phyloP scores from a whole-genome alignment of 2,329 filamentous ascomycete genomes.

The Emergomyces orientalis region DNA sequence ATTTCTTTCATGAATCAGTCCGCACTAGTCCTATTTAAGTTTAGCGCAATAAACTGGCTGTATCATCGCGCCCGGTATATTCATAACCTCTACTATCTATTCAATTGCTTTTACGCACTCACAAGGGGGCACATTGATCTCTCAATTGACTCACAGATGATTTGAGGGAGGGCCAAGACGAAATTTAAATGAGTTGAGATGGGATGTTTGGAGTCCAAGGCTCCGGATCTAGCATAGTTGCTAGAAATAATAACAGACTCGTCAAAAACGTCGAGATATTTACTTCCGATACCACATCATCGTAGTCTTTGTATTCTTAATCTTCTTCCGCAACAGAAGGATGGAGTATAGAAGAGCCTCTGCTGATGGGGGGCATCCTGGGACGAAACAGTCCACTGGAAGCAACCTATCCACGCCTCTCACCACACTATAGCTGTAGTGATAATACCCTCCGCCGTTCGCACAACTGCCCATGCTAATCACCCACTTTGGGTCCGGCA shows the following conservation, averaged over 20 bases:
- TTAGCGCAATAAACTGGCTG: too few relatives aligned
- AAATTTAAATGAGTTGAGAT: not conserved
- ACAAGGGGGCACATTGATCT: too few relatives aligned
- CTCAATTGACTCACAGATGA: too few relatives aligned
- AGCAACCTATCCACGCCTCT: conserved; percentile 68
- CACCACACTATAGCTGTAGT: conserved; percentile 72
- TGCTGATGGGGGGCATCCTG: conserved; percentile 54
- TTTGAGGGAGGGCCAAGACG: not conserved
- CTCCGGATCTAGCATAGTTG: not conserved
- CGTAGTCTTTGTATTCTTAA: conserved; percentile 45
- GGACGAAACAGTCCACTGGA: conserved; percentile 71
- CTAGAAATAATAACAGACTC: not conserved
- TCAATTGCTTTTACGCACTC: not conserved
- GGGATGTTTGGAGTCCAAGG: not conserved
- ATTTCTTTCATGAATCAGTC: too few relatives aligned
- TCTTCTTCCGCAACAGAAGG: conserved; percentile 69
- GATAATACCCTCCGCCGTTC: conserved; percentile 78
- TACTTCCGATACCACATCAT: conserved; percentile 45
- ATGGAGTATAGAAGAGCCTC: conserved; percentile 52
- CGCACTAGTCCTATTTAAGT: not conserved
- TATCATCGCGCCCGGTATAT: too few relatives aligned
- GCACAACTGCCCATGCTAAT: conserved; percentile 77
- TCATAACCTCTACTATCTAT: not conserved
- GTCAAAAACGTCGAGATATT: not conserved
- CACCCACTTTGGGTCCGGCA: conserved; percentile 86